phyloP scores from a whole-genome alignment of 1,139 yeast species.

The Diutina ranongensis region DNA sequence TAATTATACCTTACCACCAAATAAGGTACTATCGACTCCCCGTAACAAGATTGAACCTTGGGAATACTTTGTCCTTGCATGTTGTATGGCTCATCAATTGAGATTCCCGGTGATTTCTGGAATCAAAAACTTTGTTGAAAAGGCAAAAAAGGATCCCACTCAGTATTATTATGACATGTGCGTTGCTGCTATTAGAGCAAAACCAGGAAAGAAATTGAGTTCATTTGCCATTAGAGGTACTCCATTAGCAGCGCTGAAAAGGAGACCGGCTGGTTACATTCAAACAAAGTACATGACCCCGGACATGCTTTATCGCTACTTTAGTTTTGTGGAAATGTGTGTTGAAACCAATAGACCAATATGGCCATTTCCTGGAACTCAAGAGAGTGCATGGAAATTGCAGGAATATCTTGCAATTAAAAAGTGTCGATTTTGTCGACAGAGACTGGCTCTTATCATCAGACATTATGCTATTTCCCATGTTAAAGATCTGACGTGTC shows the following conservation, averaged over 20 bases:
- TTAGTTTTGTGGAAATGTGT: conserved; percentile 1
- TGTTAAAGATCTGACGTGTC: background rate
- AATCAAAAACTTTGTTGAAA: background rate
- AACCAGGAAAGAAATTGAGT: background rate
- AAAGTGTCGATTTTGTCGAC: background rate
- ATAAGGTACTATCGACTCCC: no score
- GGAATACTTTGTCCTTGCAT: background rate
- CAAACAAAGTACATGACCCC: background rate
- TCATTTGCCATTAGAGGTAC: background rate
- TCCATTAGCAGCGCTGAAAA: background rate
- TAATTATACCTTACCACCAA: no score
- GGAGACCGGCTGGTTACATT: no score
- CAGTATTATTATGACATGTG: background rate
- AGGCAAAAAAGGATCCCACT: background rate
- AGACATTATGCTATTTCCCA: background rate
- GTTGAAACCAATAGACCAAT: background rate
- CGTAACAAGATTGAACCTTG: background rate
- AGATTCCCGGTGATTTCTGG: background rate
- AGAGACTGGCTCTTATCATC: background rate
- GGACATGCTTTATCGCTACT: background rate
- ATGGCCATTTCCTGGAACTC: conserved; percentile 1
- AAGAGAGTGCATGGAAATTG: background rate
- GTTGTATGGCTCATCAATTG: background rate
- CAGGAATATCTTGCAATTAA: background rate
- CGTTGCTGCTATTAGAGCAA: background rate